Evolutionary conservation across 139 green algal species (phyloP).

Genomic region (Coelastrella sp.): DNA sequence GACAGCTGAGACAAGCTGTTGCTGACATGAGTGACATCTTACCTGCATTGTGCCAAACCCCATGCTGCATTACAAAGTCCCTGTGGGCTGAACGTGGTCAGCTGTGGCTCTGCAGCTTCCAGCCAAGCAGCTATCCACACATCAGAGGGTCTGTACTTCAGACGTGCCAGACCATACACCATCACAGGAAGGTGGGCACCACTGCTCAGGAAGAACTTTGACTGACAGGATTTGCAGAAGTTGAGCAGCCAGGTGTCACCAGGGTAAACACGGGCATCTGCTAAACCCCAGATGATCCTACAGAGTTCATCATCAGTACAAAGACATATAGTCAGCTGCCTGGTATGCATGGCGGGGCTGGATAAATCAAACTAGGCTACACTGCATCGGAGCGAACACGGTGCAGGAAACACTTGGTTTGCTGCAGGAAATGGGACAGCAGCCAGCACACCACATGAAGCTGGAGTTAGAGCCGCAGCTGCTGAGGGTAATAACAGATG

Average conservation of each 20-base stretch:
- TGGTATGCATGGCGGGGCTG: neutral
- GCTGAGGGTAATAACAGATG: neutral
- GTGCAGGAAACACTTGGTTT: too few species aligned
- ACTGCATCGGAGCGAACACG: too few species aligned
- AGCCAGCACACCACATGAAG: too few species aligned
- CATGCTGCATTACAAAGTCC: slow-evolving; percentile 29
- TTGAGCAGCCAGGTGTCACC: slow-evolving; percentile 22
- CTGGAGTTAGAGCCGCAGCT: too few species aligned
- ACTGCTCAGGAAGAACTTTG: neutral
- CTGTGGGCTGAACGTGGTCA: slow-evolving; percentile 9
- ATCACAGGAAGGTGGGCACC: slow-evolving; percentile 4
- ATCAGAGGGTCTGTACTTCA: slow-evolving; percentile 35
- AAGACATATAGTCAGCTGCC: neutral
- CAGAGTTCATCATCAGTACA: neutral
- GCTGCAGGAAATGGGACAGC: too few species aligned
- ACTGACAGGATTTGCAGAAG: slow-evolving; percentile 36
- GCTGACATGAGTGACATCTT: neutral
- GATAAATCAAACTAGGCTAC: neutral
- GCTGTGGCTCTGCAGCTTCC: slow-evolving; percentile 10
- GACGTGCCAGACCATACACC: slow-evolving; percentile 24
- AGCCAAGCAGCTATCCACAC: slow-evolving; percentile 33
- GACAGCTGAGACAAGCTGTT: neutral
- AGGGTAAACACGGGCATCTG: neutral
- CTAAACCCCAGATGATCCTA: slow-evolving; percentile 35
- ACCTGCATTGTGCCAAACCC: slow-evolving; percentile 28